phyloP scores from a whole-genome alignment of 257 asterid genomes.

The Gentiana dahurica region DNA sequence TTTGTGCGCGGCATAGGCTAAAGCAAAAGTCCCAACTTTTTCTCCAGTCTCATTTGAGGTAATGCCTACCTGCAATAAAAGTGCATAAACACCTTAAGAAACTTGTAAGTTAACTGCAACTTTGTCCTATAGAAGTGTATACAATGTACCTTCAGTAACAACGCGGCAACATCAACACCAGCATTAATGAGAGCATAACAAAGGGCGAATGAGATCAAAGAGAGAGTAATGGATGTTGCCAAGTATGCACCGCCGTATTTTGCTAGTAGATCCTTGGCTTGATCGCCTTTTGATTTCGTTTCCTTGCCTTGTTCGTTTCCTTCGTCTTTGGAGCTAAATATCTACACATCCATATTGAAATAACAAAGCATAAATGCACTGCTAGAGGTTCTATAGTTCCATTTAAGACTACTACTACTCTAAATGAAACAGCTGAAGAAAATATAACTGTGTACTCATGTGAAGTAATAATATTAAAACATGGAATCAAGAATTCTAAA shows the following conservation, averaged over 20 bases:
- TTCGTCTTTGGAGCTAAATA: constrained; percentile 64
- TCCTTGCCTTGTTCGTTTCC: constrained; percentile 27
- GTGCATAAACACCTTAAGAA: background rate
- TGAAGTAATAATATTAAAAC: background rate
- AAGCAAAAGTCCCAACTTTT: constrained; percentile 88
- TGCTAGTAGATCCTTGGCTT: constrained; percentile 78
- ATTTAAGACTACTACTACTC: background rate
- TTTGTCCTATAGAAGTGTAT: background rate
- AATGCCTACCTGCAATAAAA: constrained; percentile 57
- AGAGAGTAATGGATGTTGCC: constrained; percentile 89
- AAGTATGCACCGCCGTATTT: constrained; percentile 96
- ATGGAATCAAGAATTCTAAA: background rate
- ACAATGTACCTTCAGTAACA: constrained; percentile 53
- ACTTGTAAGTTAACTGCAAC: background rate
- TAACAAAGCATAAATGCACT: background rate
- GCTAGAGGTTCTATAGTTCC: background rate
- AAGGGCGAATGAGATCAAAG: constrained; percentile 73
- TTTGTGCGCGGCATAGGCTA: constrained; percentile 97
- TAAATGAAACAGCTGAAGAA: background rate
- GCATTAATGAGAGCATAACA: constrained; percentile 69
- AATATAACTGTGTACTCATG: no score
- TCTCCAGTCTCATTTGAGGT: constrained; percentile 63
- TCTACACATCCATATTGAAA: constrained; percentile 23
- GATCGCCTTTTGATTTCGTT: constrained; percentile 63
- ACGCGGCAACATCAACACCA: constrained; percentile 74